phyloP scores from a whole-genome alignment of 305 asterid species.

The Striga hermonthica region DNA sequence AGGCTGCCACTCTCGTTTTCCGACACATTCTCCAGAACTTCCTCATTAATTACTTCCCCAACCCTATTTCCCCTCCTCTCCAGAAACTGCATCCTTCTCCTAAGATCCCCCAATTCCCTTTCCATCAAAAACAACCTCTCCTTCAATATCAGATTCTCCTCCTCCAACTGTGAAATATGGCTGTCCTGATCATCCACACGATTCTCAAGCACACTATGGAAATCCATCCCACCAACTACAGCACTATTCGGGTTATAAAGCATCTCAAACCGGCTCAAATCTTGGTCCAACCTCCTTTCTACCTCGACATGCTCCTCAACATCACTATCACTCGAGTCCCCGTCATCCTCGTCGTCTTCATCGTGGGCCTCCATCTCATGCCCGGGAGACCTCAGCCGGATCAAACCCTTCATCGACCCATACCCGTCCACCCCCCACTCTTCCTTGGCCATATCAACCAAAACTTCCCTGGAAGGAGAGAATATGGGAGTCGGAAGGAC shows the following conservation, averaged over 20 bases:
- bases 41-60: conserved; percentile 47
- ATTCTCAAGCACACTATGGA: conserved; percentile 58
- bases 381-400: conserved; percentile 45
- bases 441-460: conserved; percentile 73
- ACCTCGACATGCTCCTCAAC: conserved; percentile 92
- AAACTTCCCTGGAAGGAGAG: conserved; percentile 67
- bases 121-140: conserved; percentile 87
- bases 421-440: conserved; percentile 76
- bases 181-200: conserved; percentile 83
- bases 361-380: conserved; percentile 40
- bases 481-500: conserved; percentile 66
- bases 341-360: conserved; percentile 69
- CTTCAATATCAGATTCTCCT: conserved; percentile 73
- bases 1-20: conserved; percentile 48
- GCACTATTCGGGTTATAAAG: conserved; percentile 62
- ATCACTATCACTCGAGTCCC: conserved; percentile 81
- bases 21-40: conserved; percentile 58
- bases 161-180: conserved; percentile 78
- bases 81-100: conserved; percentile 64
- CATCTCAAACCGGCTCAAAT: conserved; percentile 90
- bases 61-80: conserved; percentile 51
- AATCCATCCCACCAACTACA: neutral
- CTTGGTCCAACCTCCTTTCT: conserved; percentile 86
- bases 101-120: conserved; percentile 69
- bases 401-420: conserved; percentile 82